A percentile compares a stretch with the other conserved stretches of the same genome.
Evolutionary conservation across 1,284 basidiomycete species (phyloP).

Genomic region (Fistulina hepatica): DNA sequence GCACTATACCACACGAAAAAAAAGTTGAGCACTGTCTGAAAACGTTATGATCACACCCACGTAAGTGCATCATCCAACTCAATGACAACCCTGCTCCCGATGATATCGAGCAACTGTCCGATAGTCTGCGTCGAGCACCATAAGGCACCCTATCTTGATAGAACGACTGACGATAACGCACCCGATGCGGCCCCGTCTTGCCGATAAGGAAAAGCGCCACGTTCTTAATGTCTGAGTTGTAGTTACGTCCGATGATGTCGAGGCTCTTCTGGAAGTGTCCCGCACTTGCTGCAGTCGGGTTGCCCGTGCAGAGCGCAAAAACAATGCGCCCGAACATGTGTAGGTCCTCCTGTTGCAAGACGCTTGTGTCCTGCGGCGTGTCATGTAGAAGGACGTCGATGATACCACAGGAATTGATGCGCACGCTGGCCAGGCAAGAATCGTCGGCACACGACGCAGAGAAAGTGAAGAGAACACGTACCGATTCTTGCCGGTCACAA

Average conservation of each 20-base stretch:
- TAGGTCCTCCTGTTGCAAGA: constrained; percentile 82
- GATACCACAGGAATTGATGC: constrained; percentile 75
- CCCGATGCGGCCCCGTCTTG: constrained; percentile 59
- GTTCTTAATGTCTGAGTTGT: constrained; percentile 76
- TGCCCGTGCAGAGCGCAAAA: constrained; percentile 70
- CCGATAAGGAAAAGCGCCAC: constrained; percentile 71
- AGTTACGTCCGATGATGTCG: constrained; percentile 65
- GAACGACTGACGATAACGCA: constrained; percentile 15
- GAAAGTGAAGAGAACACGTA: constrained; percentile 22
- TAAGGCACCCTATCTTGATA: not conserved
- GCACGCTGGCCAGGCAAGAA: constrained; percentile 39
- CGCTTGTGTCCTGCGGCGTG: constrained; percentile 44
- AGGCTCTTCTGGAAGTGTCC: constrained; percentile 67
- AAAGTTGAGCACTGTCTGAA: constrained; percentile 8
- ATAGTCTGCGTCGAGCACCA: constrained; percentile 42
- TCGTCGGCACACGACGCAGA: constrained; percentile 1
- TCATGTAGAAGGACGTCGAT: constrained; percentile 79
- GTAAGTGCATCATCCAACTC: constrained; percentile 80
- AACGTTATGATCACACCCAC: constrained; percentile 31
- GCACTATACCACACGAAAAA: constrained; percentile 35
- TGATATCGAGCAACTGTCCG: constrained; percentile 70
- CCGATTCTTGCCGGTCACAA: constrained; percentile 87
- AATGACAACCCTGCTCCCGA: constrained; percentile 61
- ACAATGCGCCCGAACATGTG: constrained; percentile 80
- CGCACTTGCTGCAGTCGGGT: constrained; percentile 42